phyloP scores from a whole-genome alignment of 169 alveolate genomes.

The Plasmodium adleri region DNA sequence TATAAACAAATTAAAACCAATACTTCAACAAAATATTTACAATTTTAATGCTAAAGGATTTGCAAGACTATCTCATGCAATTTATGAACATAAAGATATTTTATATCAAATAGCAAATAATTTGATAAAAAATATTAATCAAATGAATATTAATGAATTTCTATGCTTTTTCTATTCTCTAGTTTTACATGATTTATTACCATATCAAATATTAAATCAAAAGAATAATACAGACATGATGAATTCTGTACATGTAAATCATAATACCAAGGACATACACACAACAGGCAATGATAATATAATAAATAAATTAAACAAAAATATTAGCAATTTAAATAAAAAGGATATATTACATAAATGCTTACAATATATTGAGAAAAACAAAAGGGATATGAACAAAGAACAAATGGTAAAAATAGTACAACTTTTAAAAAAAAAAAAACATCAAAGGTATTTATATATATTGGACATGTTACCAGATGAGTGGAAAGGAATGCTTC shows the following conservation, averaged over 20 bases:
- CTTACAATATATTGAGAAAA: conserved; percentile 15
- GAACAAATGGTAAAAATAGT: conserved; percentile 74
- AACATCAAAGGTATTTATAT: conserved; percentile 26
- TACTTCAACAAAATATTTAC: conserved; percentile 24
- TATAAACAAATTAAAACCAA: conserved; percentile 26
- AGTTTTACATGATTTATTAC: conserved; percentile 55
- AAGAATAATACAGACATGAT: neutral
- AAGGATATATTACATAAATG: conserved; percentile 52
- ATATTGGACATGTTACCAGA: conserved; percentile 66
- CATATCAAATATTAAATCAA: neutral
- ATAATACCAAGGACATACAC: too few species aligned
- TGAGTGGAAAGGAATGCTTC: conserved; percentile 50
- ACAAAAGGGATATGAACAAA: conserved; percentile 45
- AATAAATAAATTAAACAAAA: neutral
- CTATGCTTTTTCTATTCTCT: conserved; percentile 60
- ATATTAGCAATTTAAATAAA: conserved; percentile 24
- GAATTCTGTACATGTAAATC: neutral
- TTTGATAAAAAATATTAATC: conserved; percentile 10
- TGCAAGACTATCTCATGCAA: conserved; percentile 61
- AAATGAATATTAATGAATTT: conserved; percentile 43
- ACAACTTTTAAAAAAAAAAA: conserved; percentile 43
- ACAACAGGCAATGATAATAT: neutral
- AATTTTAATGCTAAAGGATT: conserved; percentile 57
- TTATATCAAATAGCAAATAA: conserved; percentile 40
- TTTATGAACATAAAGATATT: conserved; percentile 36